Evolutionary conservation across 2,329 filamentous ascomycete species (phyloP), one percentile per base, ranked within the genome.

Genomic region (Paracamarosporium sp.): DNA sequence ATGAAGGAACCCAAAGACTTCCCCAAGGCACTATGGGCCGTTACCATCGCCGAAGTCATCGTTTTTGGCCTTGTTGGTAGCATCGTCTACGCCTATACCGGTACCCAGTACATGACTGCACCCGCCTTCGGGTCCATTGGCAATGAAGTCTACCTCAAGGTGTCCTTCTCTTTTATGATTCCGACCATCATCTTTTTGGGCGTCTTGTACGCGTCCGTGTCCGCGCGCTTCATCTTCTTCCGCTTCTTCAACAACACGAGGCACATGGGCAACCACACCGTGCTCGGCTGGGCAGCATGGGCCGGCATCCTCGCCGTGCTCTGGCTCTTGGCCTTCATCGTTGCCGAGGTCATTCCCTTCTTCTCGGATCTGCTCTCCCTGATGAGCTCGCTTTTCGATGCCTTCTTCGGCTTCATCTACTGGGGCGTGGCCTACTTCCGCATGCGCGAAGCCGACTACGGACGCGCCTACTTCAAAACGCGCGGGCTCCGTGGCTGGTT

Each of bases 381-480:
- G 60, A 91, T 93, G 89, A 90, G 88, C n/a, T 92, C 92, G 4
- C 85, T 97, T 1, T 97, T 97, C 72, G 92, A 97, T 78, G 94
- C 90, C 53, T 94, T 93, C 83, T 94, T 94, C 69, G 93, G 93
- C 24, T 97, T 97, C 82, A 96, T 97, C 71, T 97, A 97, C 82
- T 97, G 91, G 91, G 91, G 90, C 12, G 85, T 92, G 1, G 91
- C 90, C 0, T 94, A 92, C 71, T 85, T 93, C 70, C 85, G 90
- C 55, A 91, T 94, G 90, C 84, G 90, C 46, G 80, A 79, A 20
- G 89, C 85, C 1, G 89, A 91, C 61, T 83, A 86, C 33, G 82
- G 83, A 6, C 71, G 82, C 2, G 78, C 80, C 0, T 82, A 85
- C 30, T 82, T 84, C 50, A 83, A 81, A 61, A 79, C 78, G 1